A percentile compares a stretch with the other conserved stretches of the same genome.
These are phyloP conservation scores for Suillus lakei DNA, from an alignment of 768 basidiomycete genomes.

Conservation along the genomic window DNA sequence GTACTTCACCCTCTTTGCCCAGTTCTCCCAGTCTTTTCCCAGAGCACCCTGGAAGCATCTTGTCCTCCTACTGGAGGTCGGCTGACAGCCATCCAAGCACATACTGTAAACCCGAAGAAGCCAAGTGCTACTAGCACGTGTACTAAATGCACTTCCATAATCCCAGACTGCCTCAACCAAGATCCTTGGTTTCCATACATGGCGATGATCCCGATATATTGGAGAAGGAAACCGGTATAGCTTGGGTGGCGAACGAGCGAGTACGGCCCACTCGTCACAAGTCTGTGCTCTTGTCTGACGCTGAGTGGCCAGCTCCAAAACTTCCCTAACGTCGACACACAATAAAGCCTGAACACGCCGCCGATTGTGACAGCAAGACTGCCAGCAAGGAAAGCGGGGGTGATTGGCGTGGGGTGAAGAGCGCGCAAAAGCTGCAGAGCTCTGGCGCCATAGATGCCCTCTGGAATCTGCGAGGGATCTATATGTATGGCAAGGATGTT, in stretches of 20 bases:
- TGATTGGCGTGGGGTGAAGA: not conserved
- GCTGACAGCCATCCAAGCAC: not conserved
- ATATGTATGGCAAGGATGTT: not conserved
- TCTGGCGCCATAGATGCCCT: not conserved
- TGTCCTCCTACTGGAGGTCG: not conserved
- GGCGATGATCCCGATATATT: not conserved
- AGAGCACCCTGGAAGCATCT: not conserved
- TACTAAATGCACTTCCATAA: constrained; percentile 1
- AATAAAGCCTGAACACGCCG: constrained; percentile 26
- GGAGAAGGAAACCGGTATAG: constrained; percentile 13
- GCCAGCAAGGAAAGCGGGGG: constrained; percentile 21
- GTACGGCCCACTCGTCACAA: constrained; percentile 27
- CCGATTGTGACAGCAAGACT: constrained; percentile 21
- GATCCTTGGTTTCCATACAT: not conserved
- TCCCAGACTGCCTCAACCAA: not conserved
- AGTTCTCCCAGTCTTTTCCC: not conserved
- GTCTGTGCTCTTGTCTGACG: constrained; percentile 30
- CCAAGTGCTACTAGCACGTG: not conserved
- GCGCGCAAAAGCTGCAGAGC: not conserved
- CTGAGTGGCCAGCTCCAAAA: constrained; percentile 34
- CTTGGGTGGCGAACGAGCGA: constrained; percentile 27
- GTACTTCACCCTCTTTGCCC: not conserved
- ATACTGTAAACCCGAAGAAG: too few relatives aligned
- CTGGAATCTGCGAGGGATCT: not conserved
- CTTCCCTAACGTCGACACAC: constrained; percentile 27